These are phyloP conservation scores for Geotrichum siamense DNA, from an alignment of 1,139 yeast species.

Conservation along the genomic window DNA sequence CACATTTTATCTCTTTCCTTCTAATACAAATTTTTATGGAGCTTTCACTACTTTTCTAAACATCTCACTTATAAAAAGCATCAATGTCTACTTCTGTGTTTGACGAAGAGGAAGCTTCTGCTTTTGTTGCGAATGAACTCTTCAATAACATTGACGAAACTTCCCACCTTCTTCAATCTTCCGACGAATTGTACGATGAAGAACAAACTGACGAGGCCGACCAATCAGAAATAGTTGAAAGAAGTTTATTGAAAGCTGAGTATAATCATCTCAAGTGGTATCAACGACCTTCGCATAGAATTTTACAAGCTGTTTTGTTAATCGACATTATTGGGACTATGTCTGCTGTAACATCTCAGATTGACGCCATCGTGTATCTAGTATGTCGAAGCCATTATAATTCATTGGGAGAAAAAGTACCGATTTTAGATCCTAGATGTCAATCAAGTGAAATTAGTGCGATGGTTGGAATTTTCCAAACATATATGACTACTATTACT, in stretches of 20 bases:
- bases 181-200: not conserved
- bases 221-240: not conserved
- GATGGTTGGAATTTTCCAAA: conserved; percentile 26
- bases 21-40: too few relatives aligned
- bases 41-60: too few relatives aligned
- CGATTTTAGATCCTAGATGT: conserved; percentile 25
- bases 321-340: conserved; percentile 22
- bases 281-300: conserved; percentile 19
- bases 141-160: conserved; percentile 2
- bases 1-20: too few relatives aligned
- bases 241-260: conserved; percentile 10
- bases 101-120: conserved; percentile 13
- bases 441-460: conserved; percentile 25
- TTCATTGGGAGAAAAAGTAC: conserved; percentile 9
- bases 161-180: not conserved
- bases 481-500: conserved; percentile 23
- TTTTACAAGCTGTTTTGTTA: conserved; percentile 19
- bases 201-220: not conserved
- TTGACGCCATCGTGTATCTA: conserved; percentile 26
- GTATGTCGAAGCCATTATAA: conserved; percentile 24
- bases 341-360: conserved; percentile 22
- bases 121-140: conserved; percentile 5
- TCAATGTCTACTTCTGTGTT: not conserved
- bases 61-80: not conserved
- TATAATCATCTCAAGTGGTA: conserved; percentile 16